Evolutionary conservation across 805 yeast species (phyloP).

Genomic region (Saccharomycopsis sp.): DNA sequence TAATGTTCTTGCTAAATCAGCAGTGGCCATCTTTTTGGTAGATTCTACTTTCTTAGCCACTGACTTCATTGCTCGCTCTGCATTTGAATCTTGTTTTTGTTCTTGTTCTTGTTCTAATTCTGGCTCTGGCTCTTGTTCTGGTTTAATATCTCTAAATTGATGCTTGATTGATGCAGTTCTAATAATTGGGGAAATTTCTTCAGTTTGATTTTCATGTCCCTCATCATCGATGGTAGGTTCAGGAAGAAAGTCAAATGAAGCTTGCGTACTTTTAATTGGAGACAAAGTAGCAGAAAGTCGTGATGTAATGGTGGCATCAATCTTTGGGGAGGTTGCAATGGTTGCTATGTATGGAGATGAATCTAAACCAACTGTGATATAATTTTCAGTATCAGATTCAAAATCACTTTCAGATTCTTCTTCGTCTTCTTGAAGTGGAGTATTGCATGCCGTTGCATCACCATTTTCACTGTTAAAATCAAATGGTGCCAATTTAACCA

Average conservation of each 20-base stretch:
- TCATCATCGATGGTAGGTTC: too few relatives aligned
- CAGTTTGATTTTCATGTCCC: too few relatives aligned
- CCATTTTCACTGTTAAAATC: background rate
- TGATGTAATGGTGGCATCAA: too few relatives aligned
- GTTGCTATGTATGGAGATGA: background rate
- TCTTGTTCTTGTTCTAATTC: too few relatives aligned
- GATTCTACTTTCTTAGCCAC: background rate
- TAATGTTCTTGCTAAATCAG: background rate
- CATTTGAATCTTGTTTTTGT: too few relatives aligned
- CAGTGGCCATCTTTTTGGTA: background rate
- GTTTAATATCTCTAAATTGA: too few relatives aligned
- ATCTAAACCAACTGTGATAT: slow-evolving; percentile 1
- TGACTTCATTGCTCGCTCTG: background rate
- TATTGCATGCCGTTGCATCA: slow-evolving; percentile 2
- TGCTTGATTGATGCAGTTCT: too few relatives aligned
- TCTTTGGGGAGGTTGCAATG: too few relatives aligned
- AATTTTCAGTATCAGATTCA: background rate
- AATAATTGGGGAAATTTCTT: too few relatives aligned
- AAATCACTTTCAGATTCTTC: slow-evolving; percentile 1
- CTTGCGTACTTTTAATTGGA: too few relatives aligned
- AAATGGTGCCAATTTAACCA: background rate
- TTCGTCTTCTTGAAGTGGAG: slow-evolving; percentile 4
- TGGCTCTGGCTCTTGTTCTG: too few relatives aligned
- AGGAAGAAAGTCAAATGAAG: too few relatives aligned
- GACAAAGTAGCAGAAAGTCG: background rate